These are phyloP conservation scores for Clonostachys rosea DNA, from an alignment of 2,329 filamentous ascomycete genomes.

Conservation along the genomic window DNA sequence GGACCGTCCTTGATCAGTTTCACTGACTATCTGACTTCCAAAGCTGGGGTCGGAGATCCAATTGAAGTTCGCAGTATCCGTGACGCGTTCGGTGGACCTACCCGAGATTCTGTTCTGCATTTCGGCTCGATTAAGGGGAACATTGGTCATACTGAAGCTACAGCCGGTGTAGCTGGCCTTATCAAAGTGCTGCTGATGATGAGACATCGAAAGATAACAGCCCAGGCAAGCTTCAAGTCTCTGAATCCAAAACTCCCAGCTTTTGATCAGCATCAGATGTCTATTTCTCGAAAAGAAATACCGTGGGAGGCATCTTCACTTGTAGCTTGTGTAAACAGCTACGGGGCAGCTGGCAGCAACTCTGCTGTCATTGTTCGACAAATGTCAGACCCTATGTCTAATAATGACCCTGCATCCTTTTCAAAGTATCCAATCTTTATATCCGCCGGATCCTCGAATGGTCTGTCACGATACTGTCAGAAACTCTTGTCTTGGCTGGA, in stretches of 20 bases:
- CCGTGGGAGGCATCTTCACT: not conserved
- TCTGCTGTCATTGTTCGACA: not conserved
- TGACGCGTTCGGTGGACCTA: constrained; percentile 10
- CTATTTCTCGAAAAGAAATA: constrained; percentile 36
- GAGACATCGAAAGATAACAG: constrained; percentile 6
- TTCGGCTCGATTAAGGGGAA: constrained; percentile 45
- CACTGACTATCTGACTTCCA: constrained; percentile 24
- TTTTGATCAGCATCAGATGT: constrained; percentile 6
- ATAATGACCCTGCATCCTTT: too few relatives aligned
- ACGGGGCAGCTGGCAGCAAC: constrained; percentile 2
- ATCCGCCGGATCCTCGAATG: too few relatives aligned
- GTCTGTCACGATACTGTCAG: too few relatives aligned
- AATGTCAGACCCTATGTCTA: not conserved
- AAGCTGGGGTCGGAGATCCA: constrained; percentile 37
- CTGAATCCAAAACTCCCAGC: constrained; percentile 1
- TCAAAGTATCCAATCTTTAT: too few relatives aligned
- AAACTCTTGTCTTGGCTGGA: too few relatives aligned
- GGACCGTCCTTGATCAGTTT: constrained; percentile 14
- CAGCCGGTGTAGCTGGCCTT: constrained; percentile 10
- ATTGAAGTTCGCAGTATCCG: constrained; percentile 37
- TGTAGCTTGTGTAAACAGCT: not conserved
- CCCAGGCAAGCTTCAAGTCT: constrained; percentile 3
- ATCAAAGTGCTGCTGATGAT: constrained; percentile 6
- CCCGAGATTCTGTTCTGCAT: constrained; percentile 16
- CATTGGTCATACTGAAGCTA: constrained; percentile 17